Base-by-base conservation (phyloP, 73 alveolate species). In the Paraurostyla sp. region DNA sequence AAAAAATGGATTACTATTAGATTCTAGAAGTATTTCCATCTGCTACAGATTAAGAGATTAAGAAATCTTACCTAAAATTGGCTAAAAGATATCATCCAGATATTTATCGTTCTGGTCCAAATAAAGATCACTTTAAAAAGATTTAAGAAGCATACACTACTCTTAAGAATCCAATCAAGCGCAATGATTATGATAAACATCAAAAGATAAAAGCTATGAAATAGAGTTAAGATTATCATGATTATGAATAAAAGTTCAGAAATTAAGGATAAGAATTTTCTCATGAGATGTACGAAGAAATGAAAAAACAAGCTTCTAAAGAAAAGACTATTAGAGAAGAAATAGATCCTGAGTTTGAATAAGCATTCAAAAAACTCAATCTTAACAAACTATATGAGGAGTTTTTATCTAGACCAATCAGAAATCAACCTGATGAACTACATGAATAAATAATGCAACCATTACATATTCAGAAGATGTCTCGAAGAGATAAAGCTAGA, bases 41-140 rank as follows among this genome's bases (percentile, higher is more conserved):
- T 9, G 95, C 97, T 11, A 40, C 85, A 0, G 96, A 92, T 23
- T 80, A 83, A 40, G 90, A 92, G 69, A 54, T 96, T 16, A 89
- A 87, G 63, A 83, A 48, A 42, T 91, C 97, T 13, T 94, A 92
- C 71, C 69, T 92, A 32, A 89, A 87, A 54, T 71, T 94, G 25
- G 96, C 97, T 4, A 85, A 94, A 78, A 89, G 73, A 69, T 94
- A 92, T 65, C 99, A 94, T 69, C 99, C 99, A 0, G 99, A 96
- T 73, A 78, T 93, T 30, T 88, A 89, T 62, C 29, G 33, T 4
- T 16, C 32, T 23, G 91, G 85, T 25, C 84, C 57, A 16, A 73
- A 82, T 38, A 54, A 93, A 73, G 93, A 93, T 51, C 90, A 75
- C 25, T 93, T 93, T 86, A 89, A 89, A 29, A 65, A 57, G 62